Base-by-base conservation (phyloP, 2,329 filamentous ascomycete genomes). In the Meredithiella fracta region DNA sequence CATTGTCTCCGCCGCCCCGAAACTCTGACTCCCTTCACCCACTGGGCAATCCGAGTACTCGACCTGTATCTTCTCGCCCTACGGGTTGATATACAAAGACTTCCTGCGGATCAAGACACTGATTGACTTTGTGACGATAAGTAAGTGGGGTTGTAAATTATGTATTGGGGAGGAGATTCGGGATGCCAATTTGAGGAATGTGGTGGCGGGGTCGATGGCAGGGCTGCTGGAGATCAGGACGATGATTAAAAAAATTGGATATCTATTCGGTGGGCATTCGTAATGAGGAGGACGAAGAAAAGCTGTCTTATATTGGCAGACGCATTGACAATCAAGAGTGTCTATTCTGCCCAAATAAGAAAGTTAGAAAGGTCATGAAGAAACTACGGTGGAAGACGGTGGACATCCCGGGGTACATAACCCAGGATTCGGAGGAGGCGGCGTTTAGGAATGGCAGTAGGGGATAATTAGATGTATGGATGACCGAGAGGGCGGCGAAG, bases 101-200 rank as follows among this genome's bases (percentile, higher is more conserved):
- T 58, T 47, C 3, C 37, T 53, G 23, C 56, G 53, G 6, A 52
- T 58, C 9, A 15, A 38, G 8, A 50, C 55, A 15, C 47, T 23
- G 29, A 25, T 40, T 40, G 55, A 47, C 22, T 54, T 50, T 26
- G 50, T 58, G 4, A 52, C 56, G n/a, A 55, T 58, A 20, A 58
- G 53, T 49, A 47, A 55, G 22, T 58, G 56, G 56, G 56, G 56
- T 9, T 58, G 56, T 17, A 53, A 58, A 15, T 51, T 54, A 40
- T 58, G 56, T 23, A 31, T 58, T 37, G 20, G 47, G 23, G 53
- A 58, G 25, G 38, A 40, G 2, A 54, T 58, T 49, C 47, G 49
- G 8, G 56, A 54, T 34, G 50, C 26, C 47, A 47, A 23, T 15
- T n/a, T 47, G 11, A 40, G 37, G 4, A 40, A 52, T 6, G 47